Conservation (phyloP, 1,284 basidiomycete species). For the Takashimella koratensis region DNA sequence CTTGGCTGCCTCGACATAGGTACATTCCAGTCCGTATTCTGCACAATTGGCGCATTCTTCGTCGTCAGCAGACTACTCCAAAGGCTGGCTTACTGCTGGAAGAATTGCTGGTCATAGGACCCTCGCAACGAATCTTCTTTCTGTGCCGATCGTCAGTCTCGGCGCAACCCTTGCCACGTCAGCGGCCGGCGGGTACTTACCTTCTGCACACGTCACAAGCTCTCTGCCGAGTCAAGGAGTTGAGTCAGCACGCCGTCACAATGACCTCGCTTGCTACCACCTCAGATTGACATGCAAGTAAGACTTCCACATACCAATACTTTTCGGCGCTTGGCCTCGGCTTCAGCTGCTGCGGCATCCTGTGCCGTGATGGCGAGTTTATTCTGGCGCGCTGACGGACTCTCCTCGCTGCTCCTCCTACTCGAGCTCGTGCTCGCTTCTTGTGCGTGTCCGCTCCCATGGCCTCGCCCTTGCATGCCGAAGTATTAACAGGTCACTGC, state of each 20-base stretch:
- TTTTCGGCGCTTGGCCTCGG: slow-evolving; percentile 21
- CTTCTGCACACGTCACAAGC: slow-evolving; percentile 48
- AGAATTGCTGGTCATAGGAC: slow-evolving; percentile 42
- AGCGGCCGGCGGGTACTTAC: slow-evolving; percentile 2
- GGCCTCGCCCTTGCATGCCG: not conserved
- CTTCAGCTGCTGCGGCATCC: slow-evolving; percentile 12
- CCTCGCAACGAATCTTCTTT: slow-evolving; percentile 50
- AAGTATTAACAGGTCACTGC: too few relatives aligned
- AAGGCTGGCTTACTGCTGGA: slow-evolving; percentile 29
- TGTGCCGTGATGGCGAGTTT: not conserved
- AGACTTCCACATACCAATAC: slow-evolving; percentile 3
- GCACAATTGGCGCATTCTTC: slow-evolving; percentile 69
- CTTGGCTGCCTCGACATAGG: slow-evolving; percentile 69
- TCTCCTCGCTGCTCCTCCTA: not conserved
- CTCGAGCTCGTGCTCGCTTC: not conserved
- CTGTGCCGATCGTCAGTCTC: slow-evolving; percentile 6
- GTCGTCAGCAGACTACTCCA: not conserved
- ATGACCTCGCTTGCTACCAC: too few relatives aligned
- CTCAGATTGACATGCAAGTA: too few relatives aligned
- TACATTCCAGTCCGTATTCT: slow-evolving; percentile 68
- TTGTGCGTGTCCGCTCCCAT: not conserved
- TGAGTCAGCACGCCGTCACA: too few relatives aligned
- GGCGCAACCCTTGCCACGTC: slow-evolving; percentile 1
- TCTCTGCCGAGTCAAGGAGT: slow-evolving; percentile 36
- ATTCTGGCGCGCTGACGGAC: not conserved